These are phyloP conservation scores for Phyllosticta ampelicida DNA, from an alignment of 2,329 filamentous ascomycete genomes.

Conservation along the genomic window DNA sequence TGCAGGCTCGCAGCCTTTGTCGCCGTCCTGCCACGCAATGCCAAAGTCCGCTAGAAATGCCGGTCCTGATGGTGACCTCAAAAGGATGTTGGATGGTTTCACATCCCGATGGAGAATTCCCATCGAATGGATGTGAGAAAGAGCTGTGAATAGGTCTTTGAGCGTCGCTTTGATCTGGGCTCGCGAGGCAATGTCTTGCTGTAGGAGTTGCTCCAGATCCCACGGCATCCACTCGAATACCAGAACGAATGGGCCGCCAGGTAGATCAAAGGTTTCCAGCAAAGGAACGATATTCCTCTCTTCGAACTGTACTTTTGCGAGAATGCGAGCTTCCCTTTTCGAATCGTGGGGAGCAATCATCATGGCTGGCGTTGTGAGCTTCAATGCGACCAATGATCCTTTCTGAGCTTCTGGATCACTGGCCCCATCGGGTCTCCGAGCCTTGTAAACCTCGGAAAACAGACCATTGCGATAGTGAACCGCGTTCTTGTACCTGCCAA, in stretches of 20 bases:
- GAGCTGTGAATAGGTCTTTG: constrained; percentile 57
- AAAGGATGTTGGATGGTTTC: constrained; percentile 82
- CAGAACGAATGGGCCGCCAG: constrained; percentile 63
- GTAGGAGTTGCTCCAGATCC: constrained; percentile 60
- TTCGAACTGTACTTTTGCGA: constrained; percentile 47
- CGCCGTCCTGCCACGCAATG: constrained; percentile 66
- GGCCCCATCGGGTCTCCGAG: constrained; percentile 32
- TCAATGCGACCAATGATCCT: constrained; percentile 53
- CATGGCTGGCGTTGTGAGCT: constrained; percentile 67
- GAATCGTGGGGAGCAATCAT: constrained; percentile 76
- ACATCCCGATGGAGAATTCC: constrained; percentile 88
- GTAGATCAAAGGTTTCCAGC: constrained; percentile 57
- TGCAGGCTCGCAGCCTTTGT: constrained; percentile 48
- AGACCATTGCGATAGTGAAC: constrained; percentile 54
- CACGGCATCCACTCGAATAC: constrained; percentile 76
- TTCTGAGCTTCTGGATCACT: constrained; percentile 15
- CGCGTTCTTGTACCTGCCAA: constrained; percentile 48
- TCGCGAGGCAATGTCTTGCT: constrained; percentile 30
- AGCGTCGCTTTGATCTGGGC: constrained; percentile 41
- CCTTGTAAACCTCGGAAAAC: constrained; percentile 75
- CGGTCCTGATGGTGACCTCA: constrained; percentile 55
- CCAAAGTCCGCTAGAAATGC: constrained; percentile 86
- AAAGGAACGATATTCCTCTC: constrained; percentile 50
- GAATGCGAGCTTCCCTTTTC: constrained; percentile 64
- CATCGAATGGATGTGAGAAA: constrained; percentile 58